Base-by-base conservation (phyloP, 331 rosid genomes). In the Malus hybrid region DNA sequence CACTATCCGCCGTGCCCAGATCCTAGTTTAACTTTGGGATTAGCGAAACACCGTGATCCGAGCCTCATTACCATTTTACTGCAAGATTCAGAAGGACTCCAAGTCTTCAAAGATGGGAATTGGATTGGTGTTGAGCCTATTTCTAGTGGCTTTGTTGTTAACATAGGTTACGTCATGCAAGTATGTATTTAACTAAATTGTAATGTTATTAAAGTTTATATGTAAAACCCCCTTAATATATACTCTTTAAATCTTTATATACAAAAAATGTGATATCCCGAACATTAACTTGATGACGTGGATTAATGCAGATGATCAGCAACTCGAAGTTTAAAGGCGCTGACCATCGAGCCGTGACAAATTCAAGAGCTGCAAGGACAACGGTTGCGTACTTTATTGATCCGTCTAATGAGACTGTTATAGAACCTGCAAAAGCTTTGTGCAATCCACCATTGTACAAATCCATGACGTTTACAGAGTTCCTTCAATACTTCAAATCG, bases 1-100 rank as follows among this genome's bases (percentile, higher is more conserved):
- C 80, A 81, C 39, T 88, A 87, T 75, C 93, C 96, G 14, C 78
- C 76, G 6, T 90, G 93, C 46, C 93, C 96, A 3, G 80, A 88
- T 15, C 91, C 91, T 36, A 83, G 88, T 77, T 79, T 90, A 65
- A 74, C 93, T 16, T 68, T 88, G 34, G 96, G 91, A 59, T 5
- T 84, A 31, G 19, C 67, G 12, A 81, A 86, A 65, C 93, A 86
- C 80, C 8, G 81, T 12, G 96, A 88, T 73, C 87, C 93, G 15
- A 34, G 80, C 22, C 77, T 90, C 39, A 70, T 90, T 16, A 88
- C 96, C 22, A 69, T 90, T 56, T 16, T 88, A 50, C 75, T 85
- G 6, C 91, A 86, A 75, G 78, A 85, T 2, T 59, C 60, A 52
- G 59, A 63, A 22, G 93, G 96, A 0, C 93, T 90, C 79, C 96